Base-by-base conservation (phyloP, 257 asterid species). In the Sherardia arvensis region DNA sequence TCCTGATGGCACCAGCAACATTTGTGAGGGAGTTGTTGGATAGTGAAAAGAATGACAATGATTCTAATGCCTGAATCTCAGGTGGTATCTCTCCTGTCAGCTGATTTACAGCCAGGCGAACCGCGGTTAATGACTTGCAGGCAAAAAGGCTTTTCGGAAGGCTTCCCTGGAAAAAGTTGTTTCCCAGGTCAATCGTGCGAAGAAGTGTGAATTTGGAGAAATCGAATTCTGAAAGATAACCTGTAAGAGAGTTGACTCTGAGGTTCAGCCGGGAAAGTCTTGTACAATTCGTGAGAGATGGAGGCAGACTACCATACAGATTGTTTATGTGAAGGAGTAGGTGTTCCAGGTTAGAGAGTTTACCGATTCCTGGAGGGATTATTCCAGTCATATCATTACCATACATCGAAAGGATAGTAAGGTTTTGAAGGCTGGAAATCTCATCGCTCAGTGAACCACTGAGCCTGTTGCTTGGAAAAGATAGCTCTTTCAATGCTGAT, bases 11-110 rank as follows among this genome's bases (percentile, higher is more conserved):
- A 62, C 75, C 78, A 9, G 84, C 73, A 77, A 92, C 45, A 57
- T 92, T 92, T 38, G 65, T 85, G 7, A 92, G 71, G 78, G 81
- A 84, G 80, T 92, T 92, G 54, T 89, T 89, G 28, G 99, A 87
- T 32, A 89, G 66, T 34, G 99, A 82, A n/a, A 89, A 82, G 75
- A 84, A 92, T 0, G 96, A 82, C 69, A 92, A 80, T 60, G 90
- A 81, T 49, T 77, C 89, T 57, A 92, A 33, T 10, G 84, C 76
- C 48, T 61, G 72, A 67, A 87, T 82, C 12, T 78, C 70, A 0
- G 95, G 84, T 74, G 75, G 64, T 59, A 92, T 65, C 72, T 84
- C 95, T 68, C 97, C 97, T 1, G 64, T 73, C 8, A 92, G 73
- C 21, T 72, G 70, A 78, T 92, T 89, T 1, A 88, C 73, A 5